Evolutionary conservation across 2,329 filamentous ascomycete species (phyloP), one percentile per base, ranked within the genome.

Genomic region (Mycosphaerella sp.): DNA sequence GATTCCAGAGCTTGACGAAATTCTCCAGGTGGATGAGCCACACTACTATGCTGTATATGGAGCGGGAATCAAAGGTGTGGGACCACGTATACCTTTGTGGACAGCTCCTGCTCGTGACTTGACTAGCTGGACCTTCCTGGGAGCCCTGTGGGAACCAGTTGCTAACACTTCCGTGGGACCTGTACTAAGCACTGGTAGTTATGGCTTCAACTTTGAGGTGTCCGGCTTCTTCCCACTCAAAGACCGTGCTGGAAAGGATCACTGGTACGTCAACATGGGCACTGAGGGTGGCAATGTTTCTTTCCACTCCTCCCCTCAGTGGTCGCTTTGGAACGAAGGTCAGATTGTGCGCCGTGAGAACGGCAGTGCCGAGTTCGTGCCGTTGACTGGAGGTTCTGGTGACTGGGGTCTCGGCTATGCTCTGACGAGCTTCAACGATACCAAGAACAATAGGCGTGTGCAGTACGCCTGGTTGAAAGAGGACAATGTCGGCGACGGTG

Each of bases 201-300:
- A 74, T 47, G 73, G 65, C 8, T 75, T 68, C 64, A 75, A 75
- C 59, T 75, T 75, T 41, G 73, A 75, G 57, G 72, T 75, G 50
- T 73, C 71, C 0, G 72, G 73, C 51, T 74, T 75, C 64, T 75
- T 74, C 62, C 69, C 69, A 13, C 61, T 75, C 2, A 62, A 66
- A 4, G 73, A 75, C 39, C 66, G 69, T 32, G 68, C 71, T 50
- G 71, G 71, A 6, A 64, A 71, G 25, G 58, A 70, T 6, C 73
- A 75, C 54, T 75, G 71, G 63, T 75, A 71, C 53, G 64, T 68
- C 21, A 68, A 72, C 46, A 72, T 57, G 53, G 65, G 64, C 7
- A 61, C 70, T 1, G 72, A 75, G 52, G 72, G 72, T 25, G 71
- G 71, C 17, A 74, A 75, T 49, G 64, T 71, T 12, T 70, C 68